phyloP scores from a whole-genome alignment of 2,329 filamentous ascomycete species.

The Talaromyces albobiverticillius region DNA sequence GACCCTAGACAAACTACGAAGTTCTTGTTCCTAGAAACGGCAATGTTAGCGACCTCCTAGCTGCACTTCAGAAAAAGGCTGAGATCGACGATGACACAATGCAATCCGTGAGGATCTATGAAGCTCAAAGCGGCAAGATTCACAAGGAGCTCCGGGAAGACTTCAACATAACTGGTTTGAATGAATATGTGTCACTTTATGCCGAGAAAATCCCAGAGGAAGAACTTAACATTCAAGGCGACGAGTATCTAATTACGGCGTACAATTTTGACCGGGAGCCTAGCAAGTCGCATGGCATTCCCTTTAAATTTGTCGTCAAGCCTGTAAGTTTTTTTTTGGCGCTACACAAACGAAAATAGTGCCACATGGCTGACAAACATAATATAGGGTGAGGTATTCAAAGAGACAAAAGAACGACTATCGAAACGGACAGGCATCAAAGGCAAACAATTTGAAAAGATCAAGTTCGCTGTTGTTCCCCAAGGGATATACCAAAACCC shows the following conservation, averaged over 20 bases:
- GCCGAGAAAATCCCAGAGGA: slow-evolving; percentile 78
- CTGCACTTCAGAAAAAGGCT: slow-evolving; percentile 74
- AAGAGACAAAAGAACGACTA: slow-evolving; percentile 89
- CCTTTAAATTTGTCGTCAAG: slow-evolving; percentile 85
- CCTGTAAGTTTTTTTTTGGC: slow-evolving; percentile 57
- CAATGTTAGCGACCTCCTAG: slow-evolving; percentile 72
- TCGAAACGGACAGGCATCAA: slow-evolving; percentile 92
- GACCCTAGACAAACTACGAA: slow-evolving; percentile 45
- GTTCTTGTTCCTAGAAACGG: slow-evolving; percentile 86
- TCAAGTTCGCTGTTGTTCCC: slow-evolving; percentile 85
- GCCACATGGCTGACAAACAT: slow-evolving; percentile 12
- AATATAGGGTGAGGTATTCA: slow-evolving; percentile 73
- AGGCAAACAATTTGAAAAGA: slow-evolving; percentile 97
- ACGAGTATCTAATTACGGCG: slow-evolving; percentile 68
- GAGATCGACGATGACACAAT: slow-evolving; percentile 73
- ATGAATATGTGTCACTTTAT: slow-evolving; percentile 79
- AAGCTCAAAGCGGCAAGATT: slow-evolving; percentile 77
- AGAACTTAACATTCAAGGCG: slow-evolving; percentile 59
- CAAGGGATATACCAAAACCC: slow-evolving; percentile 71
- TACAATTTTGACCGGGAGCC: slow-evolving; percentile 94
- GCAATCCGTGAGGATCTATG: slow-evolving; percentile 74
- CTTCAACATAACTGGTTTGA: slow-evolving; percentile 74
- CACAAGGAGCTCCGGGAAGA: slow-evolving; percentile 72
- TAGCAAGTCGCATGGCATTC: slow-evolving; percentile 77
- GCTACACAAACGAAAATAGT: neutral